phyloP scores from a whole-genome alignment of 139 green algal species.

The Coccomyxa sp. region DNA sequence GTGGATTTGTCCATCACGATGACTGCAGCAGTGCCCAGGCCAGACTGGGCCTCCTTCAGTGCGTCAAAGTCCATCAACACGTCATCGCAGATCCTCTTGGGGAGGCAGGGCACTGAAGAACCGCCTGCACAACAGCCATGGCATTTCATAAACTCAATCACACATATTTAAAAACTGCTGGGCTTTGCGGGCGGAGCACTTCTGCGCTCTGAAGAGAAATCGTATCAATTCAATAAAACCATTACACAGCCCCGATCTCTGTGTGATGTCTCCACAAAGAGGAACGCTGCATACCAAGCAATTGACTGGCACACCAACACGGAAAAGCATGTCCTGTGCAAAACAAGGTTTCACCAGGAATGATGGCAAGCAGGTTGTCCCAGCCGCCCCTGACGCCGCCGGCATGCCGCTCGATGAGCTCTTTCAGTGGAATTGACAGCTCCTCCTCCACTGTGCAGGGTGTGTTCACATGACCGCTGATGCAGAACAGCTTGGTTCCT shows the following conservation, averaged over 20 bases:
- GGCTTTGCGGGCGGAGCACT: too few species aligned
- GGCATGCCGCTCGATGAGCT: slow-evolving; percentile 95
- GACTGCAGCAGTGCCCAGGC: slow-evolving; percentile 95
- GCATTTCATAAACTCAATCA: neutral
- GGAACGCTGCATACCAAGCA: neutral
- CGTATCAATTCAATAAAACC: too few species aligned
- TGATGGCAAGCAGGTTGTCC: slow-evolving; percentile 98
- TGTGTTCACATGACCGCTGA: slow-evolving; percentile 97
- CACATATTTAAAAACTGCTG: too few species aligned
- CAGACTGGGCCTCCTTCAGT: slow-evolving; percentile 82
- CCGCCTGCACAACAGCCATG: slow-evolving; percentile 50
- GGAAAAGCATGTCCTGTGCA: neutral
- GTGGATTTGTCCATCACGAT: slow-evolving; percentile 99
- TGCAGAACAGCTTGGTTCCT: slow-evolving; percentile 98
- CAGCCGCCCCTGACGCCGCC: slow-evolving; percentile 94
- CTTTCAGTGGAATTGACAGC: slow-evolving; percentile 91
- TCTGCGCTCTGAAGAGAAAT: too few species aligned
- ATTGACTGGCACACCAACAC: neutral
- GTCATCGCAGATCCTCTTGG: slow-evolving; percentile 78
- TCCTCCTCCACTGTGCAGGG: slow-evolving; percentile 99
- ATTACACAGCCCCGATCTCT: too few species aligned
- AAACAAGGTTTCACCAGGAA: slow-evolving; percentile 49
- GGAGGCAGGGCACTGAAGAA: slow-evolving; percentile 89
- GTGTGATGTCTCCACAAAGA: too few species aligned
- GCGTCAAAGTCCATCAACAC: slow-evolving; percentile 99